Evolutionary conservation across 371 early-diverging fungal genomes (phyloP).

Genomic region (Apophysomyces variabilis): DNA sequence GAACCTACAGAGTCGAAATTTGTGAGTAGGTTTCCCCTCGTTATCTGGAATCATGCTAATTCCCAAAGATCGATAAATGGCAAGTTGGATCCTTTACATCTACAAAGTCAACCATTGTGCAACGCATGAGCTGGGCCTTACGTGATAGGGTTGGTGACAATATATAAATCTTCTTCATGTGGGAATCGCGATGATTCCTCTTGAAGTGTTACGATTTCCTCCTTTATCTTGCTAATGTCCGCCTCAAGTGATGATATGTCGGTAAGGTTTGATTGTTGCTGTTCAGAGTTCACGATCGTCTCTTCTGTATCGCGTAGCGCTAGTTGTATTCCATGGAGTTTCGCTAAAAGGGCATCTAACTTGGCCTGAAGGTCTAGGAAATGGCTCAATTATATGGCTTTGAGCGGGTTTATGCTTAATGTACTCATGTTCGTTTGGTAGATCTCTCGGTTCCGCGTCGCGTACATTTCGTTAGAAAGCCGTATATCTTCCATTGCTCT

Average conservation of each 20-base stretch:
- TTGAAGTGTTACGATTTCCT: not conserved
- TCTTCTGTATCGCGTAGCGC: not conserved
- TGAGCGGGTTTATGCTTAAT: too few species aligned
- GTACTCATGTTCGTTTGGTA: slow-evolving; percentile 1
- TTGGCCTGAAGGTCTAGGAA: not conserved
- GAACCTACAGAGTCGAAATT: not conserved
- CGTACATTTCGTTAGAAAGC: not conserved
- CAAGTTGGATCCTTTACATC: not conserved
- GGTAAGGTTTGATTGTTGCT: not conserved
- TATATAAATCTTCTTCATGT: not conserved
- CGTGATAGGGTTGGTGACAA: not conserved
- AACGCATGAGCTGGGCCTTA: not conserved
- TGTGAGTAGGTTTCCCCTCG: not conserved
- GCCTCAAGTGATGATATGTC: not conserved
- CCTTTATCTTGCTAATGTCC: not conserved
- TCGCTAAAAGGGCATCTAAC: not conserved
- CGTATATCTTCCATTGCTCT: not conserved
- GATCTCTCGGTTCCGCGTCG: not conserved
- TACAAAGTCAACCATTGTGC: not conserved
- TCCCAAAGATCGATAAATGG: slow-evolving; percentile 1
- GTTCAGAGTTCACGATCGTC: not conserved
- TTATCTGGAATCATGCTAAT: slow-evolving; percentile 1
- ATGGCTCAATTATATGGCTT: too few species aligned
- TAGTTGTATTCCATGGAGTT: not conserved
- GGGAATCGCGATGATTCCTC: not conserved